Evolutionary conservation across 768 basidiomycete species (phyloP), one percentile per base, ranked within the genome.

Genomic region (Trametes gibbosa): DNA sequence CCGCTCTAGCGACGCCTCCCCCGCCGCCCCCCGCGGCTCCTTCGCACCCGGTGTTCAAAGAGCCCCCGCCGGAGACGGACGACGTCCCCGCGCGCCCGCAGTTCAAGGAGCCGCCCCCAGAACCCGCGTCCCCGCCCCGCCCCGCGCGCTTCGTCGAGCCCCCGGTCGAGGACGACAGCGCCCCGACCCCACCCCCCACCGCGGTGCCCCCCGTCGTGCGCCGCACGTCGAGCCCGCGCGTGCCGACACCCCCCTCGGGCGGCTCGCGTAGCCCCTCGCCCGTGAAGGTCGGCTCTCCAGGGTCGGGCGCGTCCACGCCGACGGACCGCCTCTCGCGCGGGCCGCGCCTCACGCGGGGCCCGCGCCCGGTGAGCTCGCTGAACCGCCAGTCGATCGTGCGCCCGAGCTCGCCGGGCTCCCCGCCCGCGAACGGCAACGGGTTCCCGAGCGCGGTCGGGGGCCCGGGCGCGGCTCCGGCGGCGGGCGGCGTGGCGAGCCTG

Each of bases 11-110:
- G 8, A 56, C 59, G 1, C 53, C 64, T 10, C 56, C 61, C 8
- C 61, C 63, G 12, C 34, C 63, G n/a, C 50, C 53, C 41, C 56
- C 68, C 8, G 55, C 53, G 12, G 63, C 55, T 16, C 64, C 60
- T 17, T 62, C 70, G 3, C 75, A 75, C 34, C 86, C 85, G 5
- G 57, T 69, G 0, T 89, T 87, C 72, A 87, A 77, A 66, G 84
- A 85, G 53, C 87, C 86, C 8, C 81, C 83, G 24, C 83, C 83
- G 3, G 87, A 87, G 72, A 63, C 72, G 24, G 82, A 84, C 51
- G 78, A 82, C 40, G 68, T 78, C 23, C 75, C 80, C 10, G 73
- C 76, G 9, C 73, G 73, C 24, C 76, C 79, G 6, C 62, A 66
- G 17, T 79, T 80, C 65, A 73, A 69, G 49, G 76, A 75, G 47